Conservation (phyloP, 192 early-diverging fungal species). For the Backusella sp. region DNA sequence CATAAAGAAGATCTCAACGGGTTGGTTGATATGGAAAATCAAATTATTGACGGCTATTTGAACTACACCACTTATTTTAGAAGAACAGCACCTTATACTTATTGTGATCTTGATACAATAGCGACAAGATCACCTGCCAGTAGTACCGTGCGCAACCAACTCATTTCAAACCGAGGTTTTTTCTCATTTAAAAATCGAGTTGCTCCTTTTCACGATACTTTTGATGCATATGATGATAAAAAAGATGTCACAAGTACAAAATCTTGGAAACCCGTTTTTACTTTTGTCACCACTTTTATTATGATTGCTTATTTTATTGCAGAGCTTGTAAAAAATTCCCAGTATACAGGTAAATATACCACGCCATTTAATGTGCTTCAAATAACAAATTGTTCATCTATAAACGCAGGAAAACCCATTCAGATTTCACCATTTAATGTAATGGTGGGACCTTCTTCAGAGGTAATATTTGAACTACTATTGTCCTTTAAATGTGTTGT, state of each 20-base stretch:
- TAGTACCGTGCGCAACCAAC: not conserved
- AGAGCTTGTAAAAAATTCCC: not conserved
- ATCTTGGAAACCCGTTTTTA: not conserved
- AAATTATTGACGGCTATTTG: not conserved
- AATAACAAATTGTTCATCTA: not conserved
- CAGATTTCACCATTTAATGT: not conserved
- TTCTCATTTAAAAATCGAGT: not conserved
- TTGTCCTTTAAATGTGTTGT: too few relatives aligned
- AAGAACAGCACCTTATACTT: not conserved
- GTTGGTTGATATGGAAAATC: not conserved
- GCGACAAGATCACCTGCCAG: not conserved
- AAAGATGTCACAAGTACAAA: not conserved
- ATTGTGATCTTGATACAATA: not conserved
- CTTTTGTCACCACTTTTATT: not conserved
- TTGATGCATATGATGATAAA: not conserved
- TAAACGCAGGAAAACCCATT: not conserved
- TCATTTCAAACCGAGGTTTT: not conserved
- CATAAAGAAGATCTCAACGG: not conserved
- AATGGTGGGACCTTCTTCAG: not conserved
- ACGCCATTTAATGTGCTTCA: not conserved
- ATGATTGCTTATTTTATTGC: not conserved
- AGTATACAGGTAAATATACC: not conserved
- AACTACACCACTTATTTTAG: not conserved
- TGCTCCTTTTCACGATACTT: not conserved
- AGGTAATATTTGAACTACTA: not conserved